Conservation (phyloP, 805 yeast species). For the Schizosaccharomyces lindneri region DNA sequence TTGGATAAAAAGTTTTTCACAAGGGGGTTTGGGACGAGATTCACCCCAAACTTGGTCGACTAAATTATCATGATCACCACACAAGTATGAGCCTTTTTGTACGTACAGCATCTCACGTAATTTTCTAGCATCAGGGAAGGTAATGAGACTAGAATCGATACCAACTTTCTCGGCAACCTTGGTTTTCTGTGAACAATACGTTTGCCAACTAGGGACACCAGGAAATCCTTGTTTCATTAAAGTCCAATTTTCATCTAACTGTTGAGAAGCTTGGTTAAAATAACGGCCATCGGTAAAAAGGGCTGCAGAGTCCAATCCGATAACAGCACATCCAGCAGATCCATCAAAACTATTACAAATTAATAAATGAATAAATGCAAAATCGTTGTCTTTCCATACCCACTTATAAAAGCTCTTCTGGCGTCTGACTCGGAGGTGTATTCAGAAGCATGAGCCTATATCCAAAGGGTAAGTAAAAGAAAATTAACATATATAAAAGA, state of each 20-base stretch:
- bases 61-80: constrained; percentile 34
- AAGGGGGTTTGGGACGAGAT: constrained; percentile 39
- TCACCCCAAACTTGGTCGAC: constrained; percentile 56
- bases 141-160: constrained; percentile 57
- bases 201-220: constrained; percentile 57
- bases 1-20: constrained; percentile 26
- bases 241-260: constrained; percentile 57
- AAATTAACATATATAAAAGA: not conserved
- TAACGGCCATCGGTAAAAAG: constrained; percentile 87
- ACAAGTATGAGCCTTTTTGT: constrained; percentile 16
- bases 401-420: constrained; percentile 60
- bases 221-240: constrained; percentile 55
- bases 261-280: constrained; percentile 69
- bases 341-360: constrained; percentile 36
- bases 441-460: constrained; percentile 61
- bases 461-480: not conserved
- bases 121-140: constrained; percentile 12
- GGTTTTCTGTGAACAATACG: constrained; percentile 40
- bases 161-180: constrained; percentile 26
- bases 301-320: constrained; percentile 45
- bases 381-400: not conserved
- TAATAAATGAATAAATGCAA: constrained; percentile 10
- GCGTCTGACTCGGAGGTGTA: constrained; percentile 64
- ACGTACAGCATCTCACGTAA: constrained; percentile 11
- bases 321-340: constrained; percentile 76